Evolutionary conservation across 331 rosid genomes (phyloP), one percentile per base, ranked within the genome.

Genomic region (Arachis monticola): DNA sequence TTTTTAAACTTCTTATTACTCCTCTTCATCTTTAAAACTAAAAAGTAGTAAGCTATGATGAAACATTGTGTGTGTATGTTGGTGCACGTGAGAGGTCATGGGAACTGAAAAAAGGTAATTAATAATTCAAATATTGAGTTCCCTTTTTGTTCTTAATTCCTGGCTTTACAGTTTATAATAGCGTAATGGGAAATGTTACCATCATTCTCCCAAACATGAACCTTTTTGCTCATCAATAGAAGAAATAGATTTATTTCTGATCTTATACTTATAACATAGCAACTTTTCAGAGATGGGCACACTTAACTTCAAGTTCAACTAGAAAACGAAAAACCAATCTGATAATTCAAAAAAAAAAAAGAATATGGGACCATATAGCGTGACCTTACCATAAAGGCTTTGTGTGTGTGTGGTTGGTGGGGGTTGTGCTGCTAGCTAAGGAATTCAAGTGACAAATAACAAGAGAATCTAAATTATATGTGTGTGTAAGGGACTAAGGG

Each of bases 291-390:
- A 73, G 76, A 80, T 75, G 80, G 69, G 41, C 85, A 76, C 70
- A 63, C 77, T 38, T 38, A 5, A 38, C 86, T 82, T 81, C 63
- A n/a, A 64, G 3, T 41, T 38, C 48, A 56, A 86, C 89, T 84
- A 85, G 77, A 82, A 88, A 86, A 88, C 94, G 89, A 88, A 88
- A 87, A 81, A 84, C 75, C 77, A 81, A 84, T 93, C 82, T 82
- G 84, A 80, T 64, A 22, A 27, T 27, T 27, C 30, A 27, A 27
- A 27, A 48, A 70, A 81, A n/a, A 6, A 5, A 2, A 3, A 3
- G 55, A 4, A 58, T 46, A 45, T 75, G 74, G 86, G 74, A 73
- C 89, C 82, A 67, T 60, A 65, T 10, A 31, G 17, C 32, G 22
- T 72, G 17, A 67, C 64, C 51, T 72, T 62, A 40, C 40, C 22